Base-by-base conservation (phyloP, 2,329 filamentous ascomycete species). In the Waltergamsia citrina region DNA sequence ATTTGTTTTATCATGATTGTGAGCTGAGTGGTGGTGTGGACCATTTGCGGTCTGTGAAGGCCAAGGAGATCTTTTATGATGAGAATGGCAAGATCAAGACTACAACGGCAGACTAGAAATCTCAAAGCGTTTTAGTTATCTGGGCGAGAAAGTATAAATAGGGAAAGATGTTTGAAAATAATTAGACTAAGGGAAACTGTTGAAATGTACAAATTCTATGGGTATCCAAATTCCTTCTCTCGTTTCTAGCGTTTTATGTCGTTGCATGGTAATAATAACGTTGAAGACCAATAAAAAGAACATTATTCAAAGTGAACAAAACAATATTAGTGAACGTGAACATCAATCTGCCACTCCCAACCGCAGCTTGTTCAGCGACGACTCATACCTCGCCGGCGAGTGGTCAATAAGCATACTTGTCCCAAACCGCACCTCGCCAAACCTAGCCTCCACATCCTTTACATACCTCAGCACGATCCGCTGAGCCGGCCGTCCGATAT, bases 391-490 rank as follows among this genome's bases (percentile, higher is more conserved):
- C 18, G 74, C 80, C 4, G 83, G 83, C 42, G 74, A 85, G 50
- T 88, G 83, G 51, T 88, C 83, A 38, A 74, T 67, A 54, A 88
- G 61, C 79, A 86, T 85, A 30, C 78, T 77, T 17, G 76, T 72
- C 5, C 77, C 79, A 50, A 88, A 86, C 28, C 70, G 64, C 27
- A 86, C 61, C 57, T 87, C 82, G 19, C 72, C 65, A 51, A 87
- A 87, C 34, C 74, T 62, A 16, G 65, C 65, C 49, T 85, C 81
- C 20, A 85, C 81, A 51, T 87, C 76, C 36, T 72, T 62, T 10
- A 88, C 68, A 40, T 85, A 83, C 49, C 74, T 79, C 32, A 87
- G 57, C 39, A 85, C 74, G 26, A 83, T 73, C 33, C 81, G 64
- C 28, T 73, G 76, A 6, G 82, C 82, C 7, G 79, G 80, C 32